Conservation (phyloP, 2,329 filamentous ascomycete genomes). For the Botrytis paeoniae region DNA sequence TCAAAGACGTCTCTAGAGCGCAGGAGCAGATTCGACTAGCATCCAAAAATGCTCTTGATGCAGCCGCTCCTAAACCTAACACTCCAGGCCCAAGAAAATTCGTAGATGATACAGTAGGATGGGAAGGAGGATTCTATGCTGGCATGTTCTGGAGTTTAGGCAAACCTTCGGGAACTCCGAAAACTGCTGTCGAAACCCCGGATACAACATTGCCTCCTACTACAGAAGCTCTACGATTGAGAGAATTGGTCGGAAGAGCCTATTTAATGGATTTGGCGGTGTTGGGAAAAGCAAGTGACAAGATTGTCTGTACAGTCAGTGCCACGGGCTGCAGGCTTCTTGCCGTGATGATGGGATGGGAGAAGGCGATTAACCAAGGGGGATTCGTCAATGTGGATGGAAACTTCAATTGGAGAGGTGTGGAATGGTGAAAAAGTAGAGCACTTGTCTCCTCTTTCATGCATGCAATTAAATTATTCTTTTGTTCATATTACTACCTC, state of each 20-base stretch:
- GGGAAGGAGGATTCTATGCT: conserved; percentile 85
- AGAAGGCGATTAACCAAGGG: conserved; percentile 56
- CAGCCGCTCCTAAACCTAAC: conserved; percentile 30
- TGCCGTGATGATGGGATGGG: conserved; percentile 86
- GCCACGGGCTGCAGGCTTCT: conserved; percentile 69
- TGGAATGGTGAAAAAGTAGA: conserved; percentile 33
- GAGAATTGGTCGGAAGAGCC: conserved; percentile 73
- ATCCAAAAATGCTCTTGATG: conserved; percentile 53
- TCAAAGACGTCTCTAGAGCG: conserved; percentile 56
- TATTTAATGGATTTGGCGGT: conserved; percentile 80
- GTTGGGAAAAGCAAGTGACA: conserved; percentile 64
- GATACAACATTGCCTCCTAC: conserved; percentile 39
- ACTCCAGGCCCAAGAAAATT: conserved; percentile 58
- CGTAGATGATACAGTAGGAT: conserved; percentile 74
- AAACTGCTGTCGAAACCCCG: conserved; percentile 37
- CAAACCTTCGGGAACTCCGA: conserved; percentile 40
- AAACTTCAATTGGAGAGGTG: conserved; percentile 56
- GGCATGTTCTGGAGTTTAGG: conserved; percentile 78
- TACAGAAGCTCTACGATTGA: conserved; percentile 57
- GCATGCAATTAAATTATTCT: background rate
- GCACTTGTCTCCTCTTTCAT: background rate
- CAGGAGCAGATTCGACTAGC: conserved; percentile 77
- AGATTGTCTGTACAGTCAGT: conserved; percentile 73
- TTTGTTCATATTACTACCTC: background rate
- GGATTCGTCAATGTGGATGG: conserved; percentile 81